Conservation (phyloP, 805 yeast species). For the Torulaspora indica region DNA sequence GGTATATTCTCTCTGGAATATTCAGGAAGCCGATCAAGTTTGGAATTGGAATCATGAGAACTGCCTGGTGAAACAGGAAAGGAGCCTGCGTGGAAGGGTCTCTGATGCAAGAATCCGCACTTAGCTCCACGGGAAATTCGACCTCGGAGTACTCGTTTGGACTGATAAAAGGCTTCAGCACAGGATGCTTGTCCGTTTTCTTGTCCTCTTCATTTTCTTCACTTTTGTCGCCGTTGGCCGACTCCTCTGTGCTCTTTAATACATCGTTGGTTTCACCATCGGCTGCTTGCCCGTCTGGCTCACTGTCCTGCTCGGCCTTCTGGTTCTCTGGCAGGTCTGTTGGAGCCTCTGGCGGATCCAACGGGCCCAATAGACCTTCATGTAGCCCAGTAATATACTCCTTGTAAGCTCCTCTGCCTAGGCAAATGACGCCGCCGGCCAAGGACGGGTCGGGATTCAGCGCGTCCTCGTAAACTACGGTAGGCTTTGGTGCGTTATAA, state of each 20-base stretch:
- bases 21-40: conserved; percentile 73
- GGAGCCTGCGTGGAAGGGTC: conserved; percentile 41
- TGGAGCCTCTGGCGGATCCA: conserved; percentile 46
- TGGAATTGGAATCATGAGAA: conserved; percentile 69
- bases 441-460: conserved; percentile 40
- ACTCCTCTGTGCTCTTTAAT: too few relatives aligned
- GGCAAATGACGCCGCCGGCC: conserved; percentile 83
- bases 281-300: too few relatives aligned
- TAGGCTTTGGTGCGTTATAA: conserved; percentile 32
- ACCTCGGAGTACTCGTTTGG: conserved; percentile 55
- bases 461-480: conserved; percentile 45
- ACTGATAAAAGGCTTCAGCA: conserved; percentile 59
- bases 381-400: conserved; percentile 88
- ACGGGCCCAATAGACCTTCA: conserved; percentile 92
- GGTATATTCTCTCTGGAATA: conserved; percentile 68
- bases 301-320: conserved; percentile 2
- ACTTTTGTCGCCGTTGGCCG: background rate
- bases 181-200: conserved; percentile 23
- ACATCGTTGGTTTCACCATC: conserved; percentile 11
- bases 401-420: conserved; percentile 94
- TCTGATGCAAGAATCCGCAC: conserved; percentile 33
- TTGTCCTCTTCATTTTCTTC: conserved; percentile 10
- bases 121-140: conserved; percentile 57
- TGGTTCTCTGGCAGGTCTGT: conserved; percentile 5
- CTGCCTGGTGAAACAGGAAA: conserved; percentile 68